Percentiles rank a stretch among this genome's conserved stretches.
Conservation (phyloP, 2,329 filamentous ascomycete genomes). For the Scytalidium lignicola region DNA sequence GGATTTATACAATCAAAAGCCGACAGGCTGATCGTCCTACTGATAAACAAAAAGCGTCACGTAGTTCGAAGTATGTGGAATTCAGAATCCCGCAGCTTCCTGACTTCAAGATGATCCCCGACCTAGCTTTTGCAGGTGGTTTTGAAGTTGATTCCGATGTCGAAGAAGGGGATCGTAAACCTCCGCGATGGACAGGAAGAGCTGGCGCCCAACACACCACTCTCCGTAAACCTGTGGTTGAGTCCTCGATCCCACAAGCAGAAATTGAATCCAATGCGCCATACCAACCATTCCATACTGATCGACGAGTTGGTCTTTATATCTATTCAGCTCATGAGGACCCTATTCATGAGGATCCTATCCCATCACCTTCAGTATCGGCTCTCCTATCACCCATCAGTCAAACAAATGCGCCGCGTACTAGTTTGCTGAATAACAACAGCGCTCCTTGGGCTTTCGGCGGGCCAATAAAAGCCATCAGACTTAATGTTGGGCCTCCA, state of each 20-base stretch:
- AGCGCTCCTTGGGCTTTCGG: conserved; percentile 54
- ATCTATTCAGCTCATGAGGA: conserved; percentile 43
- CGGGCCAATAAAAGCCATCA: conserved; percentile 43
- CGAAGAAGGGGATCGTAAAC: conserved; percentile 20
- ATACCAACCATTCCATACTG: conserved; percentile 94
- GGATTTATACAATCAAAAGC: conserved; percentile 48
- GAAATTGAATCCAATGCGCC: conserved; percentile 95
- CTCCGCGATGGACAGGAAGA: conserved; percentile 32
- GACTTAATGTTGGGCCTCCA: conserved; percentile 48
- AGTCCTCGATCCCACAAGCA: conserved; percentile 65
- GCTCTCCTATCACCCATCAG: conserved; percentile 15
- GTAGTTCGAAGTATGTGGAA: conserved; percentile 39
- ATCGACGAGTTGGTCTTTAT: conserved; percentile 74
- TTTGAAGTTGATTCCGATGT: conserved; percentile 30
- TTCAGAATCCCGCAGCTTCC: conserved; percentile 60
- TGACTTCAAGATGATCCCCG: conserved; percentile 51
- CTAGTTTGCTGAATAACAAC: conserved; percentile 19
- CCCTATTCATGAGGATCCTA: conserved; percentile 6
- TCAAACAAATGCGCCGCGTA: not conserved
- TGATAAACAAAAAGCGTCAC: conserved; percentile 50
- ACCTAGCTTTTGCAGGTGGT: conserved; percentile 51
- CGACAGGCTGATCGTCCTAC: conserved; percentile 47
- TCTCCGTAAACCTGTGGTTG: conserved; percentile 39
- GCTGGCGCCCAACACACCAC: conserved; percentile 1
- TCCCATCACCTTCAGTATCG: conserved; percentile 20